Percentiles rank a stretch among this genome's conserved stretches.
Conservation (phyloP, 192 early-diverging fungal genomes). For the Chytriomyces sp. region DNA sequence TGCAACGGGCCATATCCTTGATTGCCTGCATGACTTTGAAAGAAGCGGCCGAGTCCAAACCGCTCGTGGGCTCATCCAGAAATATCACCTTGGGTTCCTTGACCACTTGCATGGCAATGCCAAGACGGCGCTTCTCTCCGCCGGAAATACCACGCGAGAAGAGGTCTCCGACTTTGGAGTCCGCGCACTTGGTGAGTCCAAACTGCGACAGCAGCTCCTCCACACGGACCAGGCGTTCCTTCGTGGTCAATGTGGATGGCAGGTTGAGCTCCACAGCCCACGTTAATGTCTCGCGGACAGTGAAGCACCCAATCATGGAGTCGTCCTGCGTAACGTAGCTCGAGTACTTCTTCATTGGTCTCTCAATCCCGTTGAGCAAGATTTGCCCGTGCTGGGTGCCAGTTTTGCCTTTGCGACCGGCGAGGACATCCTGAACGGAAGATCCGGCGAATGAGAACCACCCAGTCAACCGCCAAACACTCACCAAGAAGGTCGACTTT, state of each 20-base stretch:
- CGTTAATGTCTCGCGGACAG: slow-evolving; percentile 66
- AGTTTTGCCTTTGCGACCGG: background rate
- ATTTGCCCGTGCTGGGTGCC: background rate
- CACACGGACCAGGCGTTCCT: slow-evolving; percentile 57
- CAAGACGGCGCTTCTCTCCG: slow-evolving; percentile 80
- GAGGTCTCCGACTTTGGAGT: slow-evolving; percentile 68
- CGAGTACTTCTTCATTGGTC: too few relatives aligned
- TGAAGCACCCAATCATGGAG: slow-evolving; percentile 40
- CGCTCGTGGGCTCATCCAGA: slow-evolving; percentile 65
- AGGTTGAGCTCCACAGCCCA: slow-evolving; percentile 70
- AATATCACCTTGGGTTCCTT: slow-evolving; percentile 53
- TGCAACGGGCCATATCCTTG: slow-evolving; percentile 52
- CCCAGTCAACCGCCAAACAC: too few relatives aligned
- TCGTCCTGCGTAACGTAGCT: slow-evolving; percentile 37
- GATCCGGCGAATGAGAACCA: too few relatives aligned
- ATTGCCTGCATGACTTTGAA: slow-evolving; percentile 68
- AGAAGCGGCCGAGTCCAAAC: slow-evolving; percentile 65
- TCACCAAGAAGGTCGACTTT: slow-evolving; percentile 33
- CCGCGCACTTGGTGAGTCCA: slow-evolving; percentile 53
- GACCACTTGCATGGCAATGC: slow-evolving; percentile 77
- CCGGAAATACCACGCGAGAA: slow-evolving; percentile 73
- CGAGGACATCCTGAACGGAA: background rate
- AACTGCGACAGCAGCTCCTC: slow-evolving; percentile 58
- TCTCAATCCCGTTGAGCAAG: background rate
- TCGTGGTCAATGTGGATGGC: slow-evolving; percentile 37